Conservation (phyloP, 768 basidiomycete species). For the Tylopilus balloui region DNA sequence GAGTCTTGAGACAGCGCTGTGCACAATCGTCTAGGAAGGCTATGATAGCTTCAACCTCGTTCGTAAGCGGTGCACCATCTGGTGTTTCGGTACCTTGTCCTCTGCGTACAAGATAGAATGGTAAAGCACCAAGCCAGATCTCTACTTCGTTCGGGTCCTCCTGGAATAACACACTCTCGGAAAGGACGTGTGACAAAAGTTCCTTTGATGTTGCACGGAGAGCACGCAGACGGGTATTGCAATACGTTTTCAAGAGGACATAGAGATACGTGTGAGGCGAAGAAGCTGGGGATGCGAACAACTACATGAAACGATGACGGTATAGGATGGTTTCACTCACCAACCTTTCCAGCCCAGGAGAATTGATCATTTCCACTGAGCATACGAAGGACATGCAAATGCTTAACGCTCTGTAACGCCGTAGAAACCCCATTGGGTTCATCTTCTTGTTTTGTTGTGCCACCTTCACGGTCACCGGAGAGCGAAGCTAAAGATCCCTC, state of each 20-base stretch:
- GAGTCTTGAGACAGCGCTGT: conserved; percentile 74
- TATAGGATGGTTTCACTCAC: conserved; percentile 38
- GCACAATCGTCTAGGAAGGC: conserved; percentile 83
- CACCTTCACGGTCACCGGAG: conserved; percentile 3
- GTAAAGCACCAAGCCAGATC: conserved; percentile 70
- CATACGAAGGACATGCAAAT: conserved; percentile 73
- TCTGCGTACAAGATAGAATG: conserved; percentile 36
- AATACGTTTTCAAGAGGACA: conserved; percentile 65
- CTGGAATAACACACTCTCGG: conserved; percentile 74
- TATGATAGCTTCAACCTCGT: conserved; percentile 55
- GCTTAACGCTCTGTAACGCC: conserved; percentile 51
- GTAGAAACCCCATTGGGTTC: conserved; percentile 12
- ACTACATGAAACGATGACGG: conserved; percentile 1
- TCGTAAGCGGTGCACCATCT: conserved; percentile 48
- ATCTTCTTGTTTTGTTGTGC: conserved; percentile 12
- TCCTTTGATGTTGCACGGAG: conserved; percentile 47
- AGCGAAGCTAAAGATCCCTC: conserved; percentile 26
- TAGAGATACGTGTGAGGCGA: conserved; percentile 63
- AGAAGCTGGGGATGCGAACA: conserved; percentile 29
- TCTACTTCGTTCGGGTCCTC: conserved; percentile 66
- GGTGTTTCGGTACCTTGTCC: conserved; percentile 38
- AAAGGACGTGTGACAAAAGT: conserved; percentile 64
- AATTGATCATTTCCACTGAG: conserved; percentile 79
- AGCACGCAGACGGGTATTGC: conserved; percentile 44
- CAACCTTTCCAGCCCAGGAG: conserved; percentile 68